Percentiles rank a stretch among this genome's conserved stretches.
Conservation (phyloP, 1,139 yeast genomes). For the Spencermartinsiella ligniputridi region DNA sequence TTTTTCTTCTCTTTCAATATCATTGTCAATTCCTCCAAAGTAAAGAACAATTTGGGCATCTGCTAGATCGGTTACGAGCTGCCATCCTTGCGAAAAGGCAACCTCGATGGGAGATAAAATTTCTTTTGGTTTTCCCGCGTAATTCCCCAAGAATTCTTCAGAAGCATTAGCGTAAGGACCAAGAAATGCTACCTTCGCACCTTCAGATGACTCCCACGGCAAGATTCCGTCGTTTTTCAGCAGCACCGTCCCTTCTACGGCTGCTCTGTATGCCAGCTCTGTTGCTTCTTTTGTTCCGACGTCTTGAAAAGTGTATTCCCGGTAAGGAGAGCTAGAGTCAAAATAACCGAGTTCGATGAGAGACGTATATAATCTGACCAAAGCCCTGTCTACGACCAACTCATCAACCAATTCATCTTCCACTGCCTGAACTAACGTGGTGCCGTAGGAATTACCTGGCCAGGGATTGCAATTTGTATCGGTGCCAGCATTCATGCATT, state of each 20-base stretch:
- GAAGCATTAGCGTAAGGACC: slow-evolving; percentile 27
- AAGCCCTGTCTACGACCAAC: slow-evolving; percentile 11
- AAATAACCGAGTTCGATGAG: slow-evolving; percentile 14
- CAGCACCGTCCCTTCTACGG: slow-evolving; percentile 50
- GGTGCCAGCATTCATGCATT: slow-evolving; percentile 14
- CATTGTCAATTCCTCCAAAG: slow-evolving; percentile 16
- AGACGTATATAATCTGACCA: slow-evolving; percentile 43
- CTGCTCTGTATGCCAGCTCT: slow-evolving; percentile 47
- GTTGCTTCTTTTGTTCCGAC: slow-evolving; percentile 43
- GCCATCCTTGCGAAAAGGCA: slow-evolving; percentile 11
- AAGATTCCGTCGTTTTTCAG: slow-evolving; percentile 48
- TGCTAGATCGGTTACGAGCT: slow-evolving; percentile 7
- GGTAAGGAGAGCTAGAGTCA: slow-evolving; percentile 11
- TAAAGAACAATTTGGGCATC: slow-evolving; percentile 14
- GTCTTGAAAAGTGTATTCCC: slow-evolving; percentile 35
- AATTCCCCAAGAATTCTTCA: slow-evolving; percentile 13
- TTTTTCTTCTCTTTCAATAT: slow-evolving; percentile 14
- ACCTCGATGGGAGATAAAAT: slow-evolving; percentile 13
- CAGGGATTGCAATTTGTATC: slow-evolving; percentile 22
- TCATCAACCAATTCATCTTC: slow-evolving; percentile 46
- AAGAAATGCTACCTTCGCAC: slow-evolving; percentile 36
- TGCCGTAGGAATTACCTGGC: slow-evolving; percentile 39
- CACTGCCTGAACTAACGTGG: slow-evolving; percentile 48
- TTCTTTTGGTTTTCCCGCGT: slow-evolving; percentile 11
- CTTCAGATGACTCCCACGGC: slow-evolving; percentile 43